These are phyloP conservation scores for Lentinula aciculospora DNA, from an alignment of 768 basidiomycete genomes.

Conservation along the genomic window DNA sequence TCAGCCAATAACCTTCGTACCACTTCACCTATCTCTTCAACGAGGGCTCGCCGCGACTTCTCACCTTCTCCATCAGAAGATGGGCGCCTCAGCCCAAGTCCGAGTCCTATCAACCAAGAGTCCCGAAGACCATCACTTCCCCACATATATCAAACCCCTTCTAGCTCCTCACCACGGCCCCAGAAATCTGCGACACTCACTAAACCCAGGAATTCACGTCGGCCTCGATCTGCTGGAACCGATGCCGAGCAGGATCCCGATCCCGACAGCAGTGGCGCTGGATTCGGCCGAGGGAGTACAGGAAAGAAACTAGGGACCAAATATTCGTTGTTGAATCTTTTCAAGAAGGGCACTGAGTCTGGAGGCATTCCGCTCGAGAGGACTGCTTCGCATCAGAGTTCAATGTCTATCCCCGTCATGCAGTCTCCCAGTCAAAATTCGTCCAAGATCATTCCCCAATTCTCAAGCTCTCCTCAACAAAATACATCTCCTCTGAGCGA, in stretches of 20 bases:
- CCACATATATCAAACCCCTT: conserved; percentile 36
- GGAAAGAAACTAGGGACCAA: conserved; percentile 57
- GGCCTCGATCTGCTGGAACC: conserved; percentile 72
- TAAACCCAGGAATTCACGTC: conserved; percentile 29
- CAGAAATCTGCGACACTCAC: conserved; percentile 29
- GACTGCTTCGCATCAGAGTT: conserved; percentile 15
- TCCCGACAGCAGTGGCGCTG: conserved; percentile 20
- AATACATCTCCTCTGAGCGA: conserved; percentile 13
- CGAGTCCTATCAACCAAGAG: conserved; percentile 26
- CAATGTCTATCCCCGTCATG: conserved; percentile 11
- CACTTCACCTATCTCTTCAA: conserved; percentile 31
- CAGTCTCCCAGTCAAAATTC: conserved; percentile 12
- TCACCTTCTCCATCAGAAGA: conserved; percentile 28
- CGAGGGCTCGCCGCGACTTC: conserved; percentile 37
- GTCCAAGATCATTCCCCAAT: conserved; percentile 11
- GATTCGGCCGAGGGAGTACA: conserved; percentile 28
- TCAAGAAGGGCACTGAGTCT: conserved; percentile 48
- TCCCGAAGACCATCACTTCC: conserved; percentile 69
- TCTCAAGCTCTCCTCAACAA: conserved; percentile 16
- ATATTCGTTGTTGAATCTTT: conserved; percentile 68
- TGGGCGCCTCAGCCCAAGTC: conserved; percentile 14
- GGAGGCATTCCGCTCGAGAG: conserved; percentile 11
- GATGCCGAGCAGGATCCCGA: conserved; percentile 45
- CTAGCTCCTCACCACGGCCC: conserved; percentile 22
- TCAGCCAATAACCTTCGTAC: background rate